Evolutionary conservation across 2,329 filamentous ascomycete genomes (phyloP).

Genomic region (Albifimbria verrucaria): DNA sequence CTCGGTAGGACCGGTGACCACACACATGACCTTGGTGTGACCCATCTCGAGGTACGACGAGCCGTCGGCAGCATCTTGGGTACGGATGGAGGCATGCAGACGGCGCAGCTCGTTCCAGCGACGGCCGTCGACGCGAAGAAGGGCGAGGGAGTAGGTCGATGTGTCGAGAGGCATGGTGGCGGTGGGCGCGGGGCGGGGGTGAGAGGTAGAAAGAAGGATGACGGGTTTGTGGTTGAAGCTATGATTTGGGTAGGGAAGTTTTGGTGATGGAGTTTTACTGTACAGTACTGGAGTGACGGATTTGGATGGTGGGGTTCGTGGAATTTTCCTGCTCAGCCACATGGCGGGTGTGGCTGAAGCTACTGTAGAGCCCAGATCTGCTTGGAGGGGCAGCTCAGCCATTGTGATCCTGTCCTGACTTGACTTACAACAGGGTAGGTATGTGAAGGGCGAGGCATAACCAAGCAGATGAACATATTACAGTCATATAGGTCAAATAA

Average conservation of each 20-base stretch:
- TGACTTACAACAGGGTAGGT: too few relatives aligned
- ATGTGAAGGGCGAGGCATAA: too few relatives aligned
- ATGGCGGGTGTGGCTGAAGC: conserved; percentile 16
- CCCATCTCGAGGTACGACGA: conserved; percentile 95
- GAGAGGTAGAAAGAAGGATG: background rate
- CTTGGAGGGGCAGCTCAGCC: too few relatives aligned
- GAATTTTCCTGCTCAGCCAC: conserved; percentile 13
- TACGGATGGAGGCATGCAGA: conserved; percentile 84
- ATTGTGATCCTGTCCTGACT: too few relatives aligned
- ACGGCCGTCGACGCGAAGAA: conserved; percentile 77
- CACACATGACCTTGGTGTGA: conserved; percentile 95
- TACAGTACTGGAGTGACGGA: too few relatives aligned
- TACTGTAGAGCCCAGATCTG: background rate
- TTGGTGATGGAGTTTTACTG: background rate
- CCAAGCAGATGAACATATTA: too few relatives aligned
- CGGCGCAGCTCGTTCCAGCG: conserved; percentile 97
- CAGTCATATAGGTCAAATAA: too few relatives aligned
- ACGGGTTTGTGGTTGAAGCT: background rate
- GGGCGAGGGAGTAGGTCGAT: conserved; percentile 82
- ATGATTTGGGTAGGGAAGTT: background rate
- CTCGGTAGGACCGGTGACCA: conserved; percentile 82
- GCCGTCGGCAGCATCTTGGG: conserved; percentile 88
- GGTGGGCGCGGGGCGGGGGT: background rate
- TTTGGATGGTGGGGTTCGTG: conserved; percentile 18
- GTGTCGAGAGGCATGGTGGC: conserved; percentile 85